phyloP scores from a whole-genome alignment of 2,329 filamentous ascomycete genomes.

The Aspergillus novofumigatus region DNA sequence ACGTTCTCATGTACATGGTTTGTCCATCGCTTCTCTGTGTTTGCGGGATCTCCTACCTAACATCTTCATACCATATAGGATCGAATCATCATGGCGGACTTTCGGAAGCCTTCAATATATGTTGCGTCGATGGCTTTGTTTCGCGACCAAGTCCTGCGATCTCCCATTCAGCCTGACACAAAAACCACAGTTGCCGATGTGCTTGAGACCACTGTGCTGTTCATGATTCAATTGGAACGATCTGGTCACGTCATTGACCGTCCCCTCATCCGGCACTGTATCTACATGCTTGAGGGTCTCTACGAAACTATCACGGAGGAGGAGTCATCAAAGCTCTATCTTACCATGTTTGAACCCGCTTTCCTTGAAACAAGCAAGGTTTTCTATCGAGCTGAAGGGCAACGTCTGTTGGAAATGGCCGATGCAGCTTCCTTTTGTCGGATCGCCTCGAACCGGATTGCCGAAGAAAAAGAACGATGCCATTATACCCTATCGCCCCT shows the following conservation, averaged over 20 bases:
- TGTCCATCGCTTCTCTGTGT: conserved; percentile 18
- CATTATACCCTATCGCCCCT: conserved; percentile 71
- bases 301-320: conserved; percentile 77
- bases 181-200: conserved; percentile 62
- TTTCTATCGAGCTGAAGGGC: conserved; percentile 76
- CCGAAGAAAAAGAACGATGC: conserved; percentile 78
- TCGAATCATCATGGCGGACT: conserved; percentile 72
- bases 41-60: not conserved
- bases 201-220: conserved; percentile 75
- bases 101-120: conserved; percentile 73
- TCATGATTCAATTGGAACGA: conserved; percentile 88
- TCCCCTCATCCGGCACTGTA: conserved; percentile 73
- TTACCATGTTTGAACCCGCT: conserved; percentile 73
- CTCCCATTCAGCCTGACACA: conserved; percentile 44
- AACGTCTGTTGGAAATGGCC: conserved; percentile 67
- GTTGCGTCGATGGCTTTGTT: conserved; percentile 81
- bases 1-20: conserved; percentile 93
- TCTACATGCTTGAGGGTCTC: conserved; percentile 83
- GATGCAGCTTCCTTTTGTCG: conserved; percentile 80
- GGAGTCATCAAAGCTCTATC: conserved; percentile 76
- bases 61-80: conserved; percentile 51
- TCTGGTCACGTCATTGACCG: conserved; percentile 86
- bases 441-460: conserved; percentile 67
- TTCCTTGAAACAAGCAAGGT: conserved; percentile 66
- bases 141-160: conserved; percentile 75